Evolutionary conservation across 768 basidiomycete species (phyloP).

Genomic region (Termitomyces bulborhizus): DNA sequence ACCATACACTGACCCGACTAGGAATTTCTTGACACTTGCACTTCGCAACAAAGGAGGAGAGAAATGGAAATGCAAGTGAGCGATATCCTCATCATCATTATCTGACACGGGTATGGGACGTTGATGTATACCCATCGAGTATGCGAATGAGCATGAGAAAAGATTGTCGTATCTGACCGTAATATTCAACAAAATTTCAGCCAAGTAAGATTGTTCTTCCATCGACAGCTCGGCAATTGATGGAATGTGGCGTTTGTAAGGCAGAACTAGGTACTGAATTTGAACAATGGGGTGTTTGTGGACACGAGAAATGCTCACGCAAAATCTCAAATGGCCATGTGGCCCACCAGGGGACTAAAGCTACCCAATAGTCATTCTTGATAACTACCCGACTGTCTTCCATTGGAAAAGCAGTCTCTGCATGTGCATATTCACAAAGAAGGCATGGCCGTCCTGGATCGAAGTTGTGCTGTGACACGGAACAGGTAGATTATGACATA

Average conservation of each 20-base stretch:
- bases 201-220: slow-evolving; percentile 59
- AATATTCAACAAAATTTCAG: slow-evolving; percentile 57
- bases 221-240: slow-evolving; percentile 55
- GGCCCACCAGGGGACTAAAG: slow-evolving; percentile 93
- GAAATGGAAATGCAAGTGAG: slow-evolving; percentile 86
- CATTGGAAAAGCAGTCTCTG: slow-evolving; percentile 43
- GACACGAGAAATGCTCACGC: slow-evolving; percentile 31
- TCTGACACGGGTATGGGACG: slow-evolving; percentile 48
- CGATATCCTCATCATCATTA: slow-evolving; percentile 42
- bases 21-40: slow-evolving; percentile 79
- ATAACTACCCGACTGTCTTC: slow-evolving; percentile 58
- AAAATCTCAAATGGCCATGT: slow-evolving; percentile 89
- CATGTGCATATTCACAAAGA: slow-evolving; percentile 73
- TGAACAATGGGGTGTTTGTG: neutral
- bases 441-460: slow-evolving; percentile 53
- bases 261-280: slow-evolving; percentile 46
- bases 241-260: slow-evolving; percentile 72
- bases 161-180: slow-evolving; percentile 73
- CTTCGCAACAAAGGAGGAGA: slow-evolving; percentile 79
- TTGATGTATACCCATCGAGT: slow-evolving; percentile 95
- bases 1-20: slow-evolving; percentile 64
- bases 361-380: slow-evolving; percentile 72
- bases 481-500: slow-evolving; percentile 9
- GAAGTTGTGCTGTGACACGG: neutral
- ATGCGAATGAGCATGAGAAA: slow-evolving; percentile 84